phyloP scores from a whole-genome alignment of 139 green algal genomes.

The Chlorella sp. region DNA sequence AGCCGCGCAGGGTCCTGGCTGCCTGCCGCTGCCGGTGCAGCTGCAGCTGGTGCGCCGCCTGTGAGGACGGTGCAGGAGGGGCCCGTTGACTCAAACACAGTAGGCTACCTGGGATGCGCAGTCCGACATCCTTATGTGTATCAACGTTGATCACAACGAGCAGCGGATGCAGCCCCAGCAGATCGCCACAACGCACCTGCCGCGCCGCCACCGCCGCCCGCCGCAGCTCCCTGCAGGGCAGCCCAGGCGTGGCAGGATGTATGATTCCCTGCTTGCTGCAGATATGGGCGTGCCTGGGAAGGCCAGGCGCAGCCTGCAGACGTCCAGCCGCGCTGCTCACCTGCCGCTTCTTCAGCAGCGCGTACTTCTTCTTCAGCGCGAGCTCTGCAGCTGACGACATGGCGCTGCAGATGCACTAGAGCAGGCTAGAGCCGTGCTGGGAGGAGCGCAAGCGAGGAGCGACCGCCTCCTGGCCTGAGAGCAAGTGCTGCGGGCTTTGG shows the following conservation, averaged over 20 bases:
- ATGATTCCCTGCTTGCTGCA: background rate
- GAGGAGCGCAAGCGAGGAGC: slow-evolving; percentile 69
- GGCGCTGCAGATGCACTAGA: slow-evolving; percentile 57
- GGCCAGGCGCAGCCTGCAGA: background rate
- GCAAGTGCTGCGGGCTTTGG: no score
- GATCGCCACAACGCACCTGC: background rate
- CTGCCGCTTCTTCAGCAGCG: slow-evolving; percentile 45
- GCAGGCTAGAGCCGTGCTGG: slow-evolving; percentile 65
- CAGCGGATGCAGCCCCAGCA: no score
- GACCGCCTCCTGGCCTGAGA: slow-evolving; percentile 7
- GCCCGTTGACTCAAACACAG: no score
- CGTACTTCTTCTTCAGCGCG: slow-evolving; percentile 51
- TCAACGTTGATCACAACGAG: no score
- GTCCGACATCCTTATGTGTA: no score
- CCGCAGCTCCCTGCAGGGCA: background rate
- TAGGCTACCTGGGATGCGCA: no score
- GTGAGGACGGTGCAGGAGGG: no score
- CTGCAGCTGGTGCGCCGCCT: background rate
- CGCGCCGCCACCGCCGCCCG: background rate
- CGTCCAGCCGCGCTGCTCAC: background rate
- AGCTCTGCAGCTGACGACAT: slow-evolving; percentile 44
- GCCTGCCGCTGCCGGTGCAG: background rate
- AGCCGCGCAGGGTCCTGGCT: background rate
- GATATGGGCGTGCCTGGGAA: background rate
- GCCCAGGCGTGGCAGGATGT: background rate